Percentiles rank a stretch among this genome's conserved stretches.
Evolutionary conservation across 1,284 basidiomycete genomes (phyloP).

Genomic region (Stygiomarasmius scandens): DNA sequence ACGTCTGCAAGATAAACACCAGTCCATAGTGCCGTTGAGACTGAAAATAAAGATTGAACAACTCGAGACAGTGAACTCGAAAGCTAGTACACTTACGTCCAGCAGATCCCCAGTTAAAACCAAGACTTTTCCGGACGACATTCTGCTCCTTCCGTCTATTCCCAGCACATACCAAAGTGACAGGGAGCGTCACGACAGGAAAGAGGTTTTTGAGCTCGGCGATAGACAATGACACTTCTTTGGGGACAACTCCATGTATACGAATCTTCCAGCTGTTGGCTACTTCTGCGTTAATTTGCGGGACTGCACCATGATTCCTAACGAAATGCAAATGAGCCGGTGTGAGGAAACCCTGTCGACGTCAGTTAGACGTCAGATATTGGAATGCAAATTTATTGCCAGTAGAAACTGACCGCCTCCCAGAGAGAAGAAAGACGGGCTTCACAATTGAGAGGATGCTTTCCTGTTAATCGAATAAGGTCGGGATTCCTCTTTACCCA

Average conservation of each 20-base stretch:
- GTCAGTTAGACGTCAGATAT: not conserved
- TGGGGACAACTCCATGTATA: slow-evolving; percentile 38
- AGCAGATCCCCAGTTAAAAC: slow-evolving; percentile 56
- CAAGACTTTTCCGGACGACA: slow-evolving; percentile 62
- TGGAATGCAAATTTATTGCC: not conserved
- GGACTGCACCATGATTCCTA: slow-evolving; percentile 69
- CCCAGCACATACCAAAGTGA: slow-evolving; percentile 71
- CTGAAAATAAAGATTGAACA: slow-evolving; percentile 22
- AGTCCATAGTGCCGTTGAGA: slow-evolving; percentile 68
- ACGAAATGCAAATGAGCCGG: slow-evolving; percentile 69
- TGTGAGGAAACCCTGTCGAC: slow-evolving; percentile 56
- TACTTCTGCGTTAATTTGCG: slow-evolving; percentile 43
- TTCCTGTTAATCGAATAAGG: slow-evolving; percentile 4
- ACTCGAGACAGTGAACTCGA: not conserved
- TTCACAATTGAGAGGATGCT: slow-evolving; percentile 5
- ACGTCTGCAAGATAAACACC: slow-evolving; percentile 67
- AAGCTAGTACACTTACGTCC: slow-evolving; percentile 23
- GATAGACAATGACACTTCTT: slow-evolving; percentile 40
- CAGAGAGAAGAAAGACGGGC: not conserved
- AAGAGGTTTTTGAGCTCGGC: slow-evolving; percentile 51
- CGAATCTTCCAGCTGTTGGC: slow-evolving; percentile 51
- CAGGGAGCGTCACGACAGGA: slow-evolving; percentile 59
- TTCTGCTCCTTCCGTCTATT: slow-evolving; percentile 75
- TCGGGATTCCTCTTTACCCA: not conserved
- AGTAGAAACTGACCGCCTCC: not conserved